A percentile compares a stretch with the other conserved stretches of the same genome.
phyloP scores from a whole-genome alignment of 768 basidiomycete species.

The Lanmaoa pseudosensibilis region DNA sequence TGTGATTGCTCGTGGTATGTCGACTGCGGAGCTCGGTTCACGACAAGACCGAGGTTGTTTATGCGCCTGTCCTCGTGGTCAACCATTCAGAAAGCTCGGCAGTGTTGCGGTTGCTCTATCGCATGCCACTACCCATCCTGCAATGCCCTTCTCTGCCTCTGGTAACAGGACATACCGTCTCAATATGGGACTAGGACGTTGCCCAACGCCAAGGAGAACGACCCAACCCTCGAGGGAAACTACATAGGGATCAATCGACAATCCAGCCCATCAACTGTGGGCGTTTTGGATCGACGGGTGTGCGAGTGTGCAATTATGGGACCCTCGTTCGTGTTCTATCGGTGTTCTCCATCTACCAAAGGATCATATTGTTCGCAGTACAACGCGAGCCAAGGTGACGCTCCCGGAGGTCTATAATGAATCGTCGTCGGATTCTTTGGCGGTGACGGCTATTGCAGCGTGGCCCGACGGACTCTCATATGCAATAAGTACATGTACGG shows the following conservation, averaged over 20 bases:
- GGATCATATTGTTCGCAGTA: constrained; percentile 47
- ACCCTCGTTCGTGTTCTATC: constrained; percentile 78
- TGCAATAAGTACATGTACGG: constrained; percentile 92
- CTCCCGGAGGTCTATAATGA: constrained; percentile 37
- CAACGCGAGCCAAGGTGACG: constrained; percentile 32
- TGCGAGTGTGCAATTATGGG: constrained; percentile 94
- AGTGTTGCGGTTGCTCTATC: constrained; percentile 82
- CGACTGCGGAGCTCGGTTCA: too few relatives aligned
- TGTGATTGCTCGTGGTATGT: too few relatives aligned
- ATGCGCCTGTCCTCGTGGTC: too few relatives aligned
- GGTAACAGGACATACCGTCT: constrained; percentile 90
- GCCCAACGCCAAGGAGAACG: constrained; percentile 50
- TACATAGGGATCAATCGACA: constrained; percentile 89
- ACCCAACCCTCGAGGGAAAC: constrained; percentile 80
- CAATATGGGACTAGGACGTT: constrained; percentile 93
- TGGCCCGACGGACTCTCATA: too few relatives aligned
- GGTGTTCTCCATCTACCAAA: constrained; percentile 66
- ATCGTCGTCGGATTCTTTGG: constrained; percentile 35
- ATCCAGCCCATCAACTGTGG: constrained; percentile 87
- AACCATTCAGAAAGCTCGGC: too few relatives aligned
- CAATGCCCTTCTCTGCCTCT: constrained; percentile 81
- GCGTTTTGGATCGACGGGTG: constrained; percentile 84
- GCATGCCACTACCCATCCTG: constrained; percentile 95
- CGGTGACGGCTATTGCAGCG: constrained; percentile 81
- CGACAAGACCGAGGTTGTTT: too few relatives aligned